These are phyloP conservation scores for Metarhizium humberi DNA, from an alignment of 2,329 filamentous ascomycete species.

Conservation along the genomic window DNA sequence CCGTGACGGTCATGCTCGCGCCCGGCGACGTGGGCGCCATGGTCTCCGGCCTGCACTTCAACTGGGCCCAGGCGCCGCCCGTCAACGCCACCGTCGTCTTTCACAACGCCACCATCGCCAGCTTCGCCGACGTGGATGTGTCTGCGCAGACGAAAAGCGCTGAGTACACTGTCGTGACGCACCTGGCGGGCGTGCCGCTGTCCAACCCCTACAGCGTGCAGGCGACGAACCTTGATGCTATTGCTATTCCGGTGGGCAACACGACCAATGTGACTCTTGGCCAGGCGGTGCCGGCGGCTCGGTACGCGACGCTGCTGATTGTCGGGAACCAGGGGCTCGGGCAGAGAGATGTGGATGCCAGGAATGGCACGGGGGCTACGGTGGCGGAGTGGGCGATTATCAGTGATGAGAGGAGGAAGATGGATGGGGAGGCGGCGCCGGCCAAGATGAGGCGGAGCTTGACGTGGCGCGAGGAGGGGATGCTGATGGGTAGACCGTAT, in stretches of 20 bases:
- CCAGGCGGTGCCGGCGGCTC: conserved; percentile 4
- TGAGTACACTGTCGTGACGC: conserved; percentile 5
- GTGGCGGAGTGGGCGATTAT: conserved; percentile 13
- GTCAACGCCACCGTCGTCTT: conserved; percentile 13
- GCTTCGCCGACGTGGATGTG: background rate
- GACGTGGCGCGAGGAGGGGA: background rate
- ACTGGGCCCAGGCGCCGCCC: conserved; percentile 13
- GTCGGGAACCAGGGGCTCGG: conserved; percentile 11
- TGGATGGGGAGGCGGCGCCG: too few relatives aligned
- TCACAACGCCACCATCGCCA: conserved; percentile 6
- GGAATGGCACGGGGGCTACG: conserved; percentile 11
- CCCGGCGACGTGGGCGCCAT: conserved; percentile 5
- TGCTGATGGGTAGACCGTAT: background rate
- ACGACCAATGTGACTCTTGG: conserved; percentile 10
- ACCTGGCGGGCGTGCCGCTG: conserved; percentile 4
- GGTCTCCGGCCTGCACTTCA: conserved; percentile 10
- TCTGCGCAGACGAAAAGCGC: background rate
- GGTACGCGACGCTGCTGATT: conserved; percentile 12
- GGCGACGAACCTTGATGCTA: conserved; percentile 2
- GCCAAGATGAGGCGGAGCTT: background rate
- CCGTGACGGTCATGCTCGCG: conserved; percentile 9
- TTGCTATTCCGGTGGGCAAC: conserved; percentile 10
- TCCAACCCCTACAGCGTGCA: conserved; percentile 8
- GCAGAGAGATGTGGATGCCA: conserved; percentile 2
- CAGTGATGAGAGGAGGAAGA: too few relatives aligned